These are phyloP conservation scores for Pilasporangium apinafurcum DNA, from an alignment of 352 stramenopile species.

Conservation along the genomic window DNA sequence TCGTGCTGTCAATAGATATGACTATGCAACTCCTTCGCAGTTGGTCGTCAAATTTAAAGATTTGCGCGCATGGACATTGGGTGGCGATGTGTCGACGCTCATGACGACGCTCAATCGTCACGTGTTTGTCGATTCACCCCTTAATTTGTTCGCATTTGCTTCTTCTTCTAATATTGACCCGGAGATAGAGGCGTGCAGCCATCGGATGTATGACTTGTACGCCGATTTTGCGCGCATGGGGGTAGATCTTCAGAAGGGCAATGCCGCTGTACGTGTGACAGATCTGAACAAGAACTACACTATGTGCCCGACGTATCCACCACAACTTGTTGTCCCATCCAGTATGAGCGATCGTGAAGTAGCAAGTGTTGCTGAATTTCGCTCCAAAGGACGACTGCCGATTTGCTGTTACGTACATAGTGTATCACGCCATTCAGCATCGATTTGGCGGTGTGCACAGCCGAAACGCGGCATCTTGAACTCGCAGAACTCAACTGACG, in stretches of 20 bases:
- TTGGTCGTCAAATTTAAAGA: constrained; percentile 82
- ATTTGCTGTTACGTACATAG: constrained; percentile 82
- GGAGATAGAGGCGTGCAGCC: constrained; percentile 23
- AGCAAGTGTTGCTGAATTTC: constrained; percentile 60
- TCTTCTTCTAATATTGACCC: constrained; percentile 13
- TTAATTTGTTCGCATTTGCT: constrained; percentile 68
- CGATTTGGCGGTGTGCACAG: constrained; percentile 82
- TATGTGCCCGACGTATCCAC: constrained; percentile 81
- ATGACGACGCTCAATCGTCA: constrained; percentile 67
- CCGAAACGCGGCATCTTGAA: constrained; percentile 83
- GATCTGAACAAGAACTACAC: constrained; percentile 58
- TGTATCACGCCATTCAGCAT: constrained; percentile 50
- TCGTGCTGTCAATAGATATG: too few relatives aligned
- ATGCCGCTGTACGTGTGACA: constrained; percentile 41
- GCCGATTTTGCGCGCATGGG: constrained; percentile 74
- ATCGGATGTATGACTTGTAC: constrained; percentile 60
- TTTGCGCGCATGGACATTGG: constrained; percentile 57
- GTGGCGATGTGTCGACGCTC: constrained; percentile 53
- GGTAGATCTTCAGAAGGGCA: constrained; percentile 23
- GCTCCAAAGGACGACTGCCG: constrained; percentile 75
- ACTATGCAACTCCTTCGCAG: constrained; percentile 31
- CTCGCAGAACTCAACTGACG: constrained; percentile 59
- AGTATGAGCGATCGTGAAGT: constrained; percentile 60
- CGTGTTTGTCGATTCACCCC: constrained; percentile 62
- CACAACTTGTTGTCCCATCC: constrained; percentile 63